Conservation (phyloP, 208 protist species). For the Trypanosoma caninum region DNA sequence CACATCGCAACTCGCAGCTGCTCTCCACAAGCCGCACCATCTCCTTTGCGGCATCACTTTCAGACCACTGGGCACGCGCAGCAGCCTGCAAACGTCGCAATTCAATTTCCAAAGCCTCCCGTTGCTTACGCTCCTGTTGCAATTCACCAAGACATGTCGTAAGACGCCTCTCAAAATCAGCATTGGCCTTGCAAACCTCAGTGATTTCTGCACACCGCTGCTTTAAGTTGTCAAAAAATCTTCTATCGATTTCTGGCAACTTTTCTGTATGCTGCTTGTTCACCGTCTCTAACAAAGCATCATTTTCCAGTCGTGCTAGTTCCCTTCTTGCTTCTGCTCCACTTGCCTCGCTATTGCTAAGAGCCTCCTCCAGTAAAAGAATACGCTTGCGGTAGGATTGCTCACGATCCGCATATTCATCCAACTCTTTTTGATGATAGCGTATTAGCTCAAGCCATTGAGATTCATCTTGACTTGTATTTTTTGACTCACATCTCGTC, state of each 20-base stretch:
- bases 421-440: conserved; percentile 55
- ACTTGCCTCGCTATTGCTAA: conserved; percentile 28
- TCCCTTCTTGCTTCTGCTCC: conserved; percentile 1
- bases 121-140: conserved; percentile 33
- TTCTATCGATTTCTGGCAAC: conserved; percentile 4
- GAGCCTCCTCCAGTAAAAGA: conserved; percentile 36
- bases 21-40: conserved; percentile 20
- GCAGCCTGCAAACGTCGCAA: conserved; percentile 4
- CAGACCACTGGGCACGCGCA: background rate
- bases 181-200: conserved; percentile 20
- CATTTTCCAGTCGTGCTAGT: background rate
- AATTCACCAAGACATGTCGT: conserved; percentile 26
- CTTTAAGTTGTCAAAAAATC: conserved; percentile 3
- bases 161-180: conserved; percentile 27
- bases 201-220: conserved; percentile 18
- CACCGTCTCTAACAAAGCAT: conserved; percentile 20
- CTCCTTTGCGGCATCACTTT: conserved; percentile 11
- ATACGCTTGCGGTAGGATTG: conserved; percentile 53
- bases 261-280: conserved; percentile 1
- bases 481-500: background rate
- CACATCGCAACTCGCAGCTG: conserved; percentile 19
- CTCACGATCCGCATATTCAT: conserved; percentile 43
- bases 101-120: conserved; percentile 21
- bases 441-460: conserved; percentile 22
- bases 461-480: background rate